Base-by-base conservation (phyloP, 2,329 filamentous ascomycete species). In the Arthrobotrys pseudoclavata region DNA sequence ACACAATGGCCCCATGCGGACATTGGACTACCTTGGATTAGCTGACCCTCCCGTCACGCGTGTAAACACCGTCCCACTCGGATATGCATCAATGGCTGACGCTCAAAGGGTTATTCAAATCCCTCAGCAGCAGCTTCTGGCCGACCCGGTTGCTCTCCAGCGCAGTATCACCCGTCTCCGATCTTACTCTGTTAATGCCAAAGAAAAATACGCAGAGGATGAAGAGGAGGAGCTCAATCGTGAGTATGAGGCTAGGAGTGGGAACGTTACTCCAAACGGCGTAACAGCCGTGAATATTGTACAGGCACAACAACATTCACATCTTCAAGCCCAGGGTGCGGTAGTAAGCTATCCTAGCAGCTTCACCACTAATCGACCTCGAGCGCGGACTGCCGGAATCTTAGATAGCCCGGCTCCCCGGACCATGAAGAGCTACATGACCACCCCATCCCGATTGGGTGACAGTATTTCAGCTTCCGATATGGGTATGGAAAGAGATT, bases 111-210 rank as follows among this genome's bases (percentile, higher is more conserved):
- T 84, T 31, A 84, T 86, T 74, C 83, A 84, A 13, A 81, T 87
- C 24, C 10, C 53, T 7, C 86, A 86, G 47, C 91, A 92, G 1
- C 91, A 93, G 80, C 47, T 79, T 4, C 87, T 95, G 37, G 90
- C 91, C 52, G 92, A 92, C 82, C 86, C 95, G 77, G 90, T 91
- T 79, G 91, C 92, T 83, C 88, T 93, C 80, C 75, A 91, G 79
- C 92, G 89, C 83, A 92, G 92, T 81, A 88, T 91, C 52, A 98
- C 92, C 83, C 90, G 96, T 64, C 97, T 98, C 86, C 90, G 96
- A 55, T 99, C 96, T 1, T 98, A 97, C 84, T 99, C 96, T 0
- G 96, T 99, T 80, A 99, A 99, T 84, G 96, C 97, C 69, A 97
- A 97, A 84, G 95, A 98, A 83, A 96, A 96, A 84, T 98, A 98